Percentiles rank a stretch among this genome's conserved stretches.
Evolutionary conservation across 2,329 filamentous ascomycete genomes (phyloP).

Genomic region (Xylaria arbuscula): DNA sequence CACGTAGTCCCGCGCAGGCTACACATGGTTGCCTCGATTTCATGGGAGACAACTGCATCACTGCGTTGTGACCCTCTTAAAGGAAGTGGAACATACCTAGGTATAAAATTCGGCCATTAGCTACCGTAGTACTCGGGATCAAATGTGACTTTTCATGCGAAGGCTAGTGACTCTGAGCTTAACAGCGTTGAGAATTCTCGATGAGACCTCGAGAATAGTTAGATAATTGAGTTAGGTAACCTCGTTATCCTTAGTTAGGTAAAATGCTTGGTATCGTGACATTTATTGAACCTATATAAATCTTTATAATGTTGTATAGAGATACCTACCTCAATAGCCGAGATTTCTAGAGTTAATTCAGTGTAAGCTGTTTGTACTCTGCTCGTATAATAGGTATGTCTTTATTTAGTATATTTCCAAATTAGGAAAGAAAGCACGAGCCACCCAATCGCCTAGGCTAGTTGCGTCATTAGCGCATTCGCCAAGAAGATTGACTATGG

Average conservation of each 20-base stretch:
- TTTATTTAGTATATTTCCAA: slow-evolving; percentile 8
- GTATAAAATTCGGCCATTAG: not conserved
- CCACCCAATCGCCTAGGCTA: slow-evolving; percentile 1
- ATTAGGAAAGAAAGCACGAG: slow-evolving; percentile 32
- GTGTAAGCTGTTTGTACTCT: too few species aligned
- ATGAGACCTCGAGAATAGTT: too few species aligned
- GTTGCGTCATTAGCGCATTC: slow-evolving; percentile 26
- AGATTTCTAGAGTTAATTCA: too few species aligned
- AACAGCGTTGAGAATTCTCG: too few species aligned
- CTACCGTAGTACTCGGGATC: not conserved
- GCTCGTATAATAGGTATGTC: not conserved
- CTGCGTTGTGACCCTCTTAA: not conserved
- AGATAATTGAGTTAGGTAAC: too few species aligned
- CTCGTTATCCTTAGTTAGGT: too few species aligned
- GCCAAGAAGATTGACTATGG: not conserved
- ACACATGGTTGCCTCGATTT: not conserved
- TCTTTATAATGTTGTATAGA: too few species aligned
- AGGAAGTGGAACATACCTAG: not conserved
- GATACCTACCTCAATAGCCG: too few species aligned
- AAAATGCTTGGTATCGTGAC: too few species aligned
- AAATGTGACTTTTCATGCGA: not conserved
- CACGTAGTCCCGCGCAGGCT: not conserved
- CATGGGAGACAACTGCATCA: not conserved
- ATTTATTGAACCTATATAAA: too few species aligned
- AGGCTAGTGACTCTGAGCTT: not conserved